Base-by-base conservation (phyloP, 2,329 filamentous ascomycete genomes). In the Ophiostoma pallidulum region DNA sequence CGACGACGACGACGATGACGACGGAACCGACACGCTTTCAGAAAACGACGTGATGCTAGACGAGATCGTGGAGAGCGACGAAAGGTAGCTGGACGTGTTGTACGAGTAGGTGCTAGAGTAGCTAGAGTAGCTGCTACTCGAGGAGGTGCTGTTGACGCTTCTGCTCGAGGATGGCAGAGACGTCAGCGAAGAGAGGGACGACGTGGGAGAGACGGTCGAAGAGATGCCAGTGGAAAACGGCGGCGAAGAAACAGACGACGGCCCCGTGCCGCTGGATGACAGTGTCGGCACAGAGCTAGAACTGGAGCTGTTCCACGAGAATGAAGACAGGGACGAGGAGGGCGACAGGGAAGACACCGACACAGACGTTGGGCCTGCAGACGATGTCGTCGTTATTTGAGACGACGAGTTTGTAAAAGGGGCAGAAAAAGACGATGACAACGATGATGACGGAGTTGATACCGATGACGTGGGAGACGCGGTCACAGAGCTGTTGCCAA, bases 171-270 rank as follows among this genome's bases (percentile, higher is more conserved):
- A 36, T n/a, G n/a, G 22, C 8, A 32, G 19, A 24, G 31, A 19
- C 4, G 41, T 43, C 2, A 32, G 26, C 19, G 29, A 8, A 8
- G 41, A n/a, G 13, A 28, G 12, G 5, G 41, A 43, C 20, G 41
- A 43, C 14, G 19, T 42, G 31, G 19, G 20, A 29, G 31, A 43
- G 6, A 16, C 8, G 8, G 31, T 26, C 14, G 41, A 43, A 14
- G 41, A 43, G 29, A 32, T 42, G 28, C 41, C 41, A 12, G 41
- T 43, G 6, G 41, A 43, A 12, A 43, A 9, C 8, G 41, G 31
- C 32, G 14, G 8, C 32, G 32, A 35, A 14, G 32, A 5, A 19
- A 19, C 29, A 14, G 41, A 35, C n/a, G 41, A 36, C 31, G n/a
- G n/a, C n/a, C 39, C 32, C 7, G 18, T 35, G 32, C 32, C 10